Percentiles rank a stretch among this genome's conserved stretches.
These are phyloP conservation scores for Penicillium egyptiacum DNA, from an alignment of 495 filamentous ascomycete genomes.

Conservation along the genomic window DNA sequence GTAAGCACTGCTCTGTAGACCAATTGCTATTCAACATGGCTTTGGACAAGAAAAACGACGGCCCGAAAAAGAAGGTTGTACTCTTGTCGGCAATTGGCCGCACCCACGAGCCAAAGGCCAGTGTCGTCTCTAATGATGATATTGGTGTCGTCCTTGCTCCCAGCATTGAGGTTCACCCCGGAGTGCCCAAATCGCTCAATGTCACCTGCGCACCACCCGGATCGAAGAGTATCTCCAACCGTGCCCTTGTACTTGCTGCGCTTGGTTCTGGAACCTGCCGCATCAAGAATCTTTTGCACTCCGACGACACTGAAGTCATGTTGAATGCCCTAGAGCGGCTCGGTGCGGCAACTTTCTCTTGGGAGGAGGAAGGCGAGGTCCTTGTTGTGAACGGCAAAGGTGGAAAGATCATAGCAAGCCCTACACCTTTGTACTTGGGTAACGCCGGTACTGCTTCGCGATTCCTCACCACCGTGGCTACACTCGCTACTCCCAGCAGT, in stretches of 20 bases:
- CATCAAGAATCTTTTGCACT: conserved; percentile 89
- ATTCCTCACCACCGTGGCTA: conserved; percentile 91
- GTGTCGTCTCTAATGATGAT: conserved; percentile 78
- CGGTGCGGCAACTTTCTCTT: conserved; percentile 86
- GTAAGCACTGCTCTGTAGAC: conserved; percentile 89
- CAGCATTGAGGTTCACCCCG: conserved; percentile 70
- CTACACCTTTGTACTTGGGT: conserved; percentile 81
- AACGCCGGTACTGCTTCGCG: conserved; percentile 96
- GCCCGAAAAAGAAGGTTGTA: conserved; percentile 94
- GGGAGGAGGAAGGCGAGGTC: conserved; percentile 90
- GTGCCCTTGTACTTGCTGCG: conserved; percentile 88
- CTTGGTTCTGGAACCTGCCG: conserved; percentile 84
- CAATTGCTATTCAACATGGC: conserved; percentile 88
- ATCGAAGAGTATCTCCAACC: conserved; percentile 97
- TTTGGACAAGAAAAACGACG: conserved; percentile 98
- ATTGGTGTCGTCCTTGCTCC: conserved; percentile 83
- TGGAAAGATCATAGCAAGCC: conserved; percentile 74
- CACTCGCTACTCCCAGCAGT: conserved; percentile 67
- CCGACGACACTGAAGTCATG: conserved; percentile 97
- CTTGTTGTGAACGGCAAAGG: conserved; percentile 89
- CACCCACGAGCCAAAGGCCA: conserved; percentile 83
- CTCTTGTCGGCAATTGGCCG: conserved; percentile 87
- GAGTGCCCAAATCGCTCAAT: conserved; percentile 59
- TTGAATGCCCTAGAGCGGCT: conserved; percentile 79
- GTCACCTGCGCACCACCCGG: conserved; percentile 85